These are phyloP conservation scores for Lachancea quebecensis DNA, from an alignment of 805 yeast species.

Conservation along the genomic window DNA sequence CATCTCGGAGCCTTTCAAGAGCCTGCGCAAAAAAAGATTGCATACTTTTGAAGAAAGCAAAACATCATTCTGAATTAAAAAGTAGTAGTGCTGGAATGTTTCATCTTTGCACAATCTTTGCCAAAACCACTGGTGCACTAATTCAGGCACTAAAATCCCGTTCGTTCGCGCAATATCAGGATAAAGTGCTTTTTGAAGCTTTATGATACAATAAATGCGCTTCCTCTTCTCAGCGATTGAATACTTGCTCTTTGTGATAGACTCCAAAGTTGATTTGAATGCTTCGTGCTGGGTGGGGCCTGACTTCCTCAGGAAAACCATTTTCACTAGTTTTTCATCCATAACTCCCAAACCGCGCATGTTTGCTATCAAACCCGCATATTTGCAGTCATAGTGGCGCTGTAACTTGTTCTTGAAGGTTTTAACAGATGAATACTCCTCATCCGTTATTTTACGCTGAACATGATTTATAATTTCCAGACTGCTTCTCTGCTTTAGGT, in stretches of 20 bases:
- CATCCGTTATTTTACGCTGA: neutral
- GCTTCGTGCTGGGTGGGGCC: slow-evolving; percentile 13
- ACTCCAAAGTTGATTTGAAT: slow-evolving; percentile 8
- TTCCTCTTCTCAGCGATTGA: slow-evolving; percentile 8
- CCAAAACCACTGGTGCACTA: slow-evolving; percentile 26
- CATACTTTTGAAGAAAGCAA: slow-evolving; percentile 14
- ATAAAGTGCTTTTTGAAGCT: slow-evolving; percentile 16
- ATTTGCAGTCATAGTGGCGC: slow-evolving; percentile 7
- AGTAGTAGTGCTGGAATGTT: slow-evolving; percentile 20
- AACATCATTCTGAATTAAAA: slow-evolving; percentile 22
- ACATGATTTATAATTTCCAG: neutral
- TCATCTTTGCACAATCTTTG: slow-evolving; percentile 12
- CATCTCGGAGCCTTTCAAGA: slow-evolving; percentile 25
- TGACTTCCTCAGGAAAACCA: slow-evolving; percentile 11
- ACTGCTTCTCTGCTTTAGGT: neutral
- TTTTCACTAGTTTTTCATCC: slow-evolving; percentile 4
- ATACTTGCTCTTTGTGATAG: neutral
- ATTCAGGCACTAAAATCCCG: slow-evolving; percentile 16
- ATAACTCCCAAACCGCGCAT: slow-evolving; percentile 2
- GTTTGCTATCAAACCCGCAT: slow-evolving; percentile 5
- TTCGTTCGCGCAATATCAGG: slow-evolving; percentile 9
- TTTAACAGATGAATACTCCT: slow-evolving; percentile 6
- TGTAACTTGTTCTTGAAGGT: slow-evolving; percentile 14
- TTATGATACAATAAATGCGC: slow-evolving; percentile 16
- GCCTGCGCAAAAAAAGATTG: slow-evolving; percentile 10